Evolutionary conservation across 2,329 filamentous ascomycete species (phyloP).

Genomic region (Anthostomella pinea): DNA sequence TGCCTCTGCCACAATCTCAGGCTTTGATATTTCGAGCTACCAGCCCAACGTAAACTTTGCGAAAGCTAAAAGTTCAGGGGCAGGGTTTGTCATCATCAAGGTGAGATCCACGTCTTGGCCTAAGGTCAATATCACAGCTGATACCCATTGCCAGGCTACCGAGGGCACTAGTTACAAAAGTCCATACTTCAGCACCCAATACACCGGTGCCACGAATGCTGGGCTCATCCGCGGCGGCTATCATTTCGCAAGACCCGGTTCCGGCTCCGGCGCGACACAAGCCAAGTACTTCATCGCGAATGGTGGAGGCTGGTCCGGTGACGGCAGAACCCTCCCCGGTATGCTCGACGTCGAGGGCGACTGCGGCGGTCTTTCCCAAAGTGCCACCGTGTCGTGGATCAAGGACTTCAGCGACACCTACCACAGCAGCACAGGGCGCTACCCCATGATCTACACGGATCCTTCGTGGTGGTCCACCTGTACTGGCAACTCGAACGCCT

Average conservation of each 20-base stretch:
- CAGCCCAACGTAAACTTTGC: slow-evolving; percentile 38
- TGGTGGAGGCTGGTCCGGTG: slow-evolving; percentile 52
- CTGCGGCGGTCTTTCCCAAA: slow-evolving; percentile 45
- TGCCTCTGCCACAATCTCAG: slow-evolving; percentile 36
- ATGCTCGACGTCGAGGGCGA: slow-evolving; percentile 54
- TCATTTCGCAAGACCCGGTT: slow-evolving; percentile 51
- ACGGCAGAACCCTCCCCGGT: slow-evolving; percentile 54
- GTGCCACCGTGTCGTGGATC: slow-evolving; percentile 52
- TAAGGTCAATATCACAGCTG: not conserved
- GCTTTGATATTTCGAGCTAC: slow-evolving; percentile 43
- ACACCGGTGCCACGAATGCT: slow-evolving; percentile 46
- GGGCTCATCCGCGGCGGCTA: slow-evolving; percentile 54
- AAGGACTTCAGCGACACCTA: slow-evolving; percentile 51
- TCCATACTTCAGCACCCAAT: slow-evolving; percentile 46
- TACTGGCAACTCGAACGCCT: slow-evolving; percentile 47
- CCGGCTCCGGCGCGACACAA: slow-evolving; percentile 43
- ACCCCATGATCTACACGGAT: slow-evolving; percentile 52
- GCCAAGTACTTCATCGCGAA: slow-evolving; percentile 50
- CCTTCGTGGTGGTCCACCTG: slow-evolving; percentile 53
- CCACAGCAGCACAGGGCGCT: slow-evolving; percentile 41
- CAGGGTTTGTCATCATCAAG: slow-evolving; percentile 46
- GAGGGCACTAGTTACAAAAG: slow-evolving; percentile 48
- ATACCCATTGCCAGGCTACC: slow-evolving; percentile 40
- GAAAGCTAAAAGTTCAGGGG: slow-evolving; percentile 36
- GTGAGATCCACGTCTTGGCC: slow-evolving; percentile 16